These are phyloP conservation scores for Xylaria palmicola DNA, from an alignment of 495 filamentous ascomycete genomes.

Conservation along the genomic window DNA sequence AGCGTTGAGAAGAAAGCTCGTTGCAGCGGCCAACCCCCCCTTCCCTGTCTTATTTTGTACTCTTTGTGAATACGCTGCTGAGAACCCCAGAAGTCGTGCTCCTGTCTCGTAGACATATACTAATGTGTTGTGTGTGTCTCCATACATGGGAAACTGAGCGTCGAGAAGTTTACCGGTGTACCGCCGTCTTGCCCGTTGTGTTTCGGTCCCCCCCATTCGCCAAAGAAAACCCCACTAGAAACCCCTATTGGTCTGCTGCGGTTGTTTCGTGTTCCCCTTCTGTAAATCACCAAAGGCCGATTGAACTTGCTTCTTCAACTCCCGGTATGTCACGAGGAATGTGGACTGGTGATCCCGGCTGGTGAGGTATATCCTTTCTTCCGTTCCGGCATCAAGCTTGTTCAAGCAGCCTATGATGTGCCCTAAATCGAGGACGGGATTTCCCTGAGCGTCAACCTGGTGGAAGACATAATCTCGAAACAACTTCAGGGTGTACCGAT, in stretches of 20 bases:
- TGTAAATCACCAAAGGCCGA: slow-evolving; percentile 77
- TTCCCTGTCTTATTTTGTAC: no score
- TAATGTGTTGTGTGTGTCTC: no score
- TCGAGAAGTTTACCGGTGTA: no score
- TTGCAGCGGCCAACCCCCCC: neutral
- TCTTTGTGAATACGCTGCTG: neutral
- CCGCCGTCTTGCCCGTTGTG: neutral
- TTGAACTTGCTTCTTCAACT: slow-evolving; percentile 76
- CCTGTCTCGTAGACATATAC: no score
- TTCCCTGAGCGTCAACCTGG: slow-evolving; percentile 79
- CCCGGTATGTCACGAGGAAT: slow-evolving; percentile 82
- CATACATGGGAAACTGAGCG: no score
- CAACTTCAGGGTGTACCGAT: slow-evolving; percentile 86
- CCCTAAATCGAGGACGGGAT: slow-evolving; percentile 76
- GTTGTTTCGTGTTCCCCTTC: slow-evolving; percentile 47
- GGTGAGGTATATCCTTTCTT: slow-evolving; percentile 82
- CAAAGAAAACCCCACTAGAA: neutral
- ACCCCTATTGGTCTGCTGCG: slow-evolving; percentile 6
- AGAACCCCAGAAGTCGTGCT: no score
- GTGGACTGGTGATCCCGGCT: slow-evolving; percentile 85
- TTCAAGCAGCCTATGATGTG: slow-evolving; percentile 83
- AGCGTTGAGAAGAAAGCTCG: slow-evolving; percentile 5
- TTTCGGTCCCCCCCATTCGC: neutral
- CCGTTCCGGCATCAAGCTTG: slow-evolving; percentile 86
- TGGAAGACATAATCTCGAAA: slow-evolving; percentile 98